A percentile compares a stretch with the other conserved stretches of the same genome.
phyloP scores from a whole-genome alignment of 2,329 filamentous ascomycete genomes.

The Pseudopithomyces maydicus region DNA sequence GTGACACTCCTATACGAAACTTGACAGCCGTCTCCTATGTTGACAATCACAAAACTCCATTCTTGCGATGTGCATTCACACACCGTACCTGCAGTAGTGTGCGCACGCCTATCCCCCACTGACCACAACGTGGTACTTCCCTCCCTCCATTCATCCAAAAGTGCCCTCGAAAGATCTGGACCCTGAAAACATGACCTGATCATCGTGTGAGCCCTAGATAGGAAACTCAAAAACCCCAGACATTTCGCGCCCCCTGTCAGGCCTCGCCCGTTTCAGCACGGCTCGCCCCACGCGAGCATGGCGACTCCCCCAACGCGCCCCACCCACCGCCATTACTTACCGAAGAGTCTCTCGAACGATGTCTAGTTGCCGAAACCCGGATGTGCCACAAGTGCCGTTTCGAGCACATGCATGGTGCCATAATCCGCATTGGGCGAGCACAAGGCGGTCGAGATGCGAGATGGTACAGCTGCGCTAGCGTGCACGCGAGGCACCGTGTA shows the following conservation, averaged over 20 bases:
- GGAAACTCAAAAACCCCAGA: slow-evolving; percentile 7
- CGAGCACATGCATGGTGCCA: slow-evolving; percentile 14
- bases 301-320: not conserved
- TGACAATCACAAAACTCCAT: not conserved
- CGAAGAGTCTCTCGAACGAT: slow-evolving; percentile 32
- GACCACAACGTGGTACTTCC: not conserved
- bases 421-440: slow-evolving; percentile 7
- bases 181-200: slow-evolving; percentile 3
- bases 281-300: slow-evolving; percentile 7
- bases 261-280: slow-evolving; percentile 14
- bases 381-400: slow-evolving; percentile 31
- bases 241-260: slow-evolving; percentile 15
- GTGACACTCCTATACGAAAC: slow-evolving; percentile 1
- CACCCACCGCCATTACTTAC: not conserved
- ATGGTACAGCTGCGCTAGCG: slow-evolving; percentile 4
- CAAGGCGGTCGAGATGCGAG: not conserved
- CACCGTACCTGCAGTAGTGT: slow-evolving; percentile 1
- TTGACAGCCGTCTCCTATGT: not conserved
- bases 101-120: not conserved
- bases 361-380: slow-evolving; percentile 17
- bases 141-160: not conserved
- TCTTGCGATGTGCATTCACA: not conserved
- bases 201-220: not conserved
- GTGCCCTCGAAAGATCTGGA: not conserved
- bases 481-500: not conserved